Base-by-base conservation (phyloP, 129 eudicot genomes). In the Helichrysum umbraculigerum region DNA sequence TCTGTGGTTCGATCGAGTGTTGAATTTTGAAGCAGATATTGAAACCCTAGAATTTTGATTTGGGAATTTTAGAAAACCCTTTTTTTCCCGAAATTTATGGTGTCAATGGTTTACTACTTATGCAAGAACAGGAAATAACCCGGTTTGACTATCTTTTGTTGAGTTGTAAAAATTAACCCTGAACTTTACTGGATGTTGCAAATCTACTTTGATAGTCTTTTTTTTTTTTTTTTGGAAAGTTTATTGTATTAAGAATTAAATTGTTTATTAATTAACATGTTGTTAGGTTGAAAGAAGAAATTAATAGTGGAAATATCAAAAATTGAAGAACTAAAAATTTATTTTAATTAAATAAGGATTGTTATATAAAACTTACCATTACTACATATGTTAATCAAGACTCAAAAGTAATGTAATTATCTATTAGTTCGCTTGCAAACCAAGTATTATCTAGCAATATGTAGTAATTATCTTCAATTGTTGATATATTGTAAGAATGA, bases 1-100 rank as follows among this genome's bases (percentile, higher is more conserved):
- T 32, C 29, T 33, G 58, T 71, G 66, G 33, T 78, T 65, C 72
- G 84, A 80, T 80, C 22, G 79, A 19, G 41, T 2, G 63, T 74
- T 74, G 0, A 47, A 58, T 41, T 80, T 73, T 6, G 17, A 21
- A 41, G 75, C 57, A 42, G 35, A 35, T 63, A 73, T 67, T 7
- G 71, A 58, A 80, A 75, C 84, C 84, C 84, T 80, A 80, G 79
- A 72, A 72, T 72, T 74, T 68, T 58, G 19, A 80, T 73, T 80
- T 73, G 37, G 83, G 75, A 59, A 73, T 67, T 67, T 29, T 30
- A 15, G 79, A 67, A 80, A 73, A 54, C 83, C 79, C 83, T 19
- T 20, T 37, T 79, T 65, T 65, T 2, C 5, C 7, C 61, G 75
- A 57, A n/a, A 11, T 37, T 32, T 56, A 41, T 66, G 52, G 15